phyloP scores from a whole-genome alignment of 129 eudicot species.

The Artemisia argyi region DNA sequence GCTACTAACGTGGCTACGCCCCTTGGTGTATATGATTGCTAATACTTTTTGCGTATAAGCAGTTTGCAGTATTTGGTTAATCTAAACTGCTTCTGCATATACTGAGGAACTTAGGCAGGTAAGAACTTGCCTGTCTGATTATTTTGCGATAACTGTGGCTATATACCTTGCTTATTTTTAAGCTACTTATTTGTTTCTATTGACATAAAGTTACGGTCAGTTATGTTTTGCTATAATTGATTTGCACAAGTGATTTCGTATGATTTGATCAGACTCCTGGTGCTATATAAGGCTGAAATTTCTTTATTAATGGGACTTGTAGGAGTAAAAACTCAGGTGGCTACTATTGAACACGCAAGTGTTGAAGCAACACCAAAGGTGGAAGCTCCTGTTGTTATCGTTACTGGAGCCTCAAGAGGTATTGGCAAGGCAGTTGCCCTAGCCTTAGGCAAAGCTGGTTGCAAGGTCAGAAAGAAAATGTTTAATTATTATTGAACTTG shows the following conservation, averaged over 20 bases:
- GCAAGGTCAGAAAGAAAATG: slow-evolving; percentile 59
- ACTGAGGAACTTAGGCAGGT: no score
- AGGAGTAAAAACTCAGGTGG: slow-evolving; percentile 80
- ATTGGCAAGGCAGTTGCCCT: slow-evolving; percentile 90
- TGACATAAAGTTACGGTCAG: background rate
- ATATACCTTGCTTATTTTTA: no score
- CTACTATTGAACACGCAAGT: slow-evolving; percentile 58
- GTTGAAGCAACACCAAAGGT: slow-evolving; percentile 51
- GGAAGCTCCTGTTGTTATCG: slow-evolving; percentile 93
- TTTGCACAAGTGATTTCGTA: background rate
- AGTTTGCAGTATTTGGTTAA: no score
- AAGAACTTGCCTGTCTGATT: no score
- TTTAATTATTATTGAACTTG: slow-evolving; percentile 5
- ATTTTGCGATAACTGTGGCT: no score
- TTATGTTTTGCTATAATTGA: background rate
- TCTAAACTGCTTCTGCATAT: no score
- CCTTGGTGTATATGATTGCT: no score
- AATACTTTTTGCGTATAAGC: no score
- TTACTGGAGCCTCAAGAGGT: slow-evolving; percentile 99
- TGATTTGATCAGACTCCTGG: background rate
- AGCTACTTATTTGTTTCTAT: background rate
- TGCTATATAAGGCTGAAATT: background rate
- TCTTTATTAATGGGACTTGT: slow-evolving; percentile 19
- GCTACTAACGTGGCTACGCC: no score
- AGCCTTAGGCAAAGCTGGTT: slow-evolving; percentile 94